Evolutionary conservation across 129 eudicot genomes (phyloP), one percentile per base, ranked within the genome.

Genomic region (Heracleum sosnowskyi): DNA sequence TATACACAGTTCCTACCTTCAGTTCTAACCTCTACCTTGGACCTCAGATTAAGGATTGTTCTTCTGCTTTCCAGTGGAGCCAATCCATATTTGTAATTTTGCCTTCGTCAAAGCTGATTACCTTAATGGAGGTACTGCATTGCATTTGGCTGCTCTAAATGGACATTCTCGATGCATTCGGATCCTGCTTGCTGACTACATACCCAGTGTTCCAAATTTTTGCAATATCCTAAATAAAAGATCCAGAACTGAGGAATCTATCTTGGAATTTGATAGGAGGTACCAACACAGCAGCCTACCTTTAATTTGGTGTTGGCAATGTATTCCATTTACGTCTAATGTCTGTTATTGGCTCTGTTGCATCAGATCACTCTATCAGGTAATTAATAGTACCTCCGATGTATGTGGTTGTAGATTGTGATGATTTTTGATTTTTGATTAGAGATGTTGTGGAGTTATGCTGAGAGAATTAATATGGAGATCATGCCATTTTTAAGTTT

Each of bases 71-170:
- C 31, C 6, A 15, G 70, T 12, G 18, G 36, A 63, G 33, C 36
- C 36, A 28, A 20, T 63, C 4, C 20, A 63, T 63, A 29, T 63
- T 7, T 63, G 11, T 12, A 11, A 29, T 63, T 63, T 18, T 63
- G 35, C 69, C n/a, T 1, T 15, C 1, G 4, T 63, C 35, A 63
- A 7, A 82, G 90, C 92, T 35, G 98, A 94, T 80, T 83, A 90
- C 82, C 86, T 94, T 39, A 94, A 91, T 71, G 96, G 97, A 44
- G 97, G 97, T 64, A 94, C 97, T 57, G 97, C 98, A 49, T n/a
- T n/a, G n/a, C n/a, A n/a, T n/a, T n/a, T n/a, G n/a, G n/a, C n/a
- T n/a, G n/a, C n/a, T n/a, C n/a, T n/a, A n/a, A n/a, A n/a, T n/a
- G n/a, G n/a, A n/a, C n/a, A n/a, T n/a, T n/a, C n/a, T n/a, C n/a